Conservation (phyloP, 306 rosid genomes). For the Prunus armeniaca region DNA sequence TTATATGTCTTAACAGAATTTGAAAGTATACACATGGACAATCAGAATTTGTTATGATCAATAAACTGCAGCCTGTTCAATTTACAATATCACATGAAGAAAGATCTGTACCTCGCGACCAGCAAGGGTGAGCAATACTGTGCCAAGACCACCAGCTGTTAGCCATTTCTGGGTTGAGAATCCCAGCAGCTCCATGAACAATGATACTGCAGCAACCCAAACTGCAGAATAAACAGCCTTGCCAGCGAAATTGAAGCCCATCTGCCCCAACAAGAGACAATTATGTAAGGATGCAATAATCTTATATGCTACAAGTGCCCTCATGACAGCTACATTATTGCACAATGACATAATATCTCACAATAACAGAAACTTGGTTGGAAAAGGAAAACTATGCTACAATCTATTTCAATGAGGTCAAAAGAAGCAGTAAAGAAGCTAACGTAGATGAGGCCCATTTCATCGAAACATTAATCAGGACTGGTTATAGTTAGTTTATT, state of each 20-base stretch:
- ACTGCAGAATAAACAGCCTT: constrained; percentile 87
- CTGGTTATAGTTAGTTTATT: background rate
- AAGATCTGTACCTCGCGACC: constrained; percentile 85
- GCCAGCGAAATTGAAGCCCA: constrained; percentile 96
- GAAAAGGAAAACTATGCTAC: constrained; percentile 13
- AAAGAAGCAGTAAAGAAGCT: background rate
- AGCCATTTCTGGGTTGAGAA: constrained; percentile 97
- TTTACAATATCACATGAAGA: constrained; percentile 26
- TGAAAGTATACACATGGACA: background rate
- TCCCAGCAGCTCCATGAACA: constrained; percentile 97
- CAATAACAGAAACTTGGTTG: constrained; percentile 14
- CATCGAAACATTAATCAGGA: background rate
- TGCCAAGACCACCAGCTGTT: constrained; percentile 99
- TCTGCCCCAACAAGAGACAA: constrained; percentile 41
- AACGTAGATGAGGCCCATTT: background rate
- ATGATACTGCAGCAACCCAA: constrained; percentile 96
- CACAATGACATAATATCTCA: background rate
- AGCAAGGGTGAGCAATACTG: constrained; percentile 90
- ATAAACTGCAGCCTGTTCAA: constrained; percentile 4
- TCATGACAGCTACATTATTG: constrained; percentile 8
- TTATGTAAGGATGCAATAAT: constrained; percentile 11
- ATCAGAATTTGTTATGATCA: constrained; percentile 13
- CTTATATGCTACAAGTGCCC: background rate
- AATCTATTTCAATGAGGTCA: background rate
- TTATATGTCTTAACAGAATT: background rate